These are phyloP conservation scores for Pyrus hybrid DNA, from an alignment of 331 rosid species.

Conservation along the genomic window DNA sequence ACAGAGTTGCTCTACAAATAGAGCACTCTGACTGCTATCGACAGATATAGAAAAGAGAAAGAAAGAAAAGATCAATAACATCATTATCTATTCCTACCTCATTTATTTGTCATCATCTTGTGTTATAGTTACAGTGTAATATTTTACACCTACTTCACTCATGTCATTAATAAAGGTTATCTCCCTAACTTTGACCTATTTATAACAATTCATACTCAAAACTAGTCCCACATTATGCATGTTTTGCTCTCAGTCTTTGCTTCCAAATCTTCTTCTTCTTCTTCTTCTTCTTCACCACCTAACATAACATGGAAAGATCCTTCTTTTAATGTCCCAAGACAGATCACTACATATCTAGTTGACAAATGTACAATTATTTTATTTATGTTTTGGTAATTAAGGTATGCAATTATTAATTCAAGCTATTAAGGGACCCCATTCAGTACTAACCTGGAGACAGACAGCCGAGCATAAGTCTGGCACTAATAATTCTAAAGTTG, in stretches of 20 bases:
- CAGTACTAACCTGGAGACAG: background rate
- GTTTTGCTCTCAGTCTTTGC: background rate
- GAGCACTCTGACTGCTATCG: too few species aligned
- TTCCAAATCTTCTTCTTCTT: background rate
- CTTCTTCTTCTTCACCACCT: background rate
- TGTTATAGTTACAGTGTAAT: too few species aligned
- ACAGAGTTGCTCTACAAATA: too few species aligned
- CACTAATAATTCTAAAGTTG: background rate
- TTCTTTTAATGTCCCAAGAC: background rate
- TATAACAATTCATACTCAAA: background rate
- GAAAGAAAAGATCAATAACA: too few species aligned
- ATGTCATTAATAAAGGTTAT: too few species aligned
- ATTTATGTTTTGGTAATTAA: background rate
- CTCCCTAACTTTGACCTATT: too few species aligned
- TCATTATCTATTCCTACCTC: too few species aligned
- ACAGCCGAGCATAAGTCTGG: background rate
- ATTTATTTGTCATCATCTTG: too few species aligned
- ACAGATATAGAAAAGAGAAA: too few species aligned
- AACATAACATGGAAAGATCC: background rate
- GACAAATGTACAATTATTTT: background rate
- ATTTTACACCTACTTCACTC: too few species aligned
- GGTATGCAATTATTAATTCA: conserved; percentile 2
- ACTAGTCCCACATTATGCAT: background rate
- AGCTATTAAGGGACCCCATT: background rate
- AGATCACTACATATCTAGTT: background rate